Base-by-base conservation (phyloP, 2,329 filamentous ascomycete genomes). In the Xylariaceae sp. region DNA sequence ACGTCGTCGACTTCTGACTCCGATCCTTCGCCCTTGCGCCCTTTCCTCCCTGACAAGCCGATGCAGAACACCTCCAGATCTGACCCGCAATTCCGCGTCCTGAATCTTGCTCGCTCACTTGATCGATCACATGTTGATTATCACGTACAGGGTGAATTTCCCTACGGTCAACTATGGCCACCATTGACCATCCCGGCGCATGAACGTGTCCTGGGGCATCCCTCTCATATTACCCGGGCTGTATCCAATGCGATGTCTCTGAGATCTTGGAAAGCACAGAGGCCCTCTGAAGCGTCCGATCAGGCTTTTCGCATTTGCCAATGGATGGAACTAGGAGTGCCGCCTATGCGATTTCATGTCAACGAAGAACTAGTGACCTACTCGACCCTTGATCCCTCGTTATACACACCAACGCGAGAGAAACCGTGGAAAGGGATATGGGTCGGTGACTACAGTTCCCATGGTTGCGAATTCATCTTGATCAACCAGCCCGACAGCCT, bases 391-490 rank as follows among this genome's bases (percentile, higher is more conserved):
- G 84, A 90, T 41, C 81, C 84, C 3, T 73, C 73, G 2, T 71
- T 87, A n/a, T 97, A 96, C 66, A 94, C 84, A 0, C 90, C 93
- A 0, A 96, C 91, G 0, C 68, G 73, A 10, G 78, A 85, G 49
- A 93, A 91, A 66, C 92, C 91, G 0, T 97, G 86, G 75, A 84
- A 90, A 57, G 93, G 93, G 0, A 90, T 99, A 31, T 97, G 90
- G 88, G 87, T 91, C 14, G 92, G 92, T 1, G 92, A 97, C 67
- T 97, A 96, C 64, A 87, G 84, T 22, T 84, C 83, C 0, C 92
- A 97, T 62, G 91, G 92, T 1, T 92, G 88, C 67, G 93, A 97
- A 69, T 96, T 97, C 50, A 66, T 97, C 5, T 75, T 95, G 12
- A 75, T 97, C 42, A 76, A 90, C 60, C 94, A 99, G 64, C 84